Percentiles rank a stretch among this genome's conserved stretches.
Evolutionary conservation across 169 alveolate species (phyloP).

Genomic region (Babesia divergens): DNA sequence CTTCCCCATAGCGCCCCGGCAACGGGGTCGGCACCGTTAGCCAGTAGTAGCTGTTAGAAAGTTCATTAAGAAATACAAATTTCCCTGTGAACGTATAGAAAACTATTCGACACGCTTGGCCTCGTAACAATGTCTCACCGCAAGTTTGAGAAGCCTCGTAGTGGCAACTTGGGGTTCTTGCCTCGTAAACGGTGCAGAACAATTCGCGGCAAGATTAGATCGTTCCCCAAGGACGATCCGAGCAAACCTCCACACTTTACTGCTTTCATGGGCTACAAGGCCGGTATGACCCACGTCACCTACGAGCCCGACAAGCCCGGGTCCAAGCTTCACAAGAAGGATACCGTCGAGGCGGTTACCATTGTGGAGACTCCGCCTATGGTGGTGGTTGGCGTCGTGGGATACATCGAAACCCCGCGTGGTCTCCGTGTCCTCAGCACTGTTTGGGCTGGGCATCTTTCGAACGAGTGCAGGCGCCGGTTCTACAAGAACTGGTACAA

Average conservation of each 20-base stretch:
- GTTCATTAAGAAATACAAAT: no score
- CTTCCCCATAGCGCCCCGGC: constrained; percentile 9
- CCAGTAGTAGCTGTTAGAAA: no score
- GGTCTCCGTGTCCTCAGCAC: constrained; percentile 98
- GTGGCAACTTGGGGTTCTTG: constrained; percentile 98
- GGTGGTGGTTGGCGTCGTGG: constrained; percentile 98
- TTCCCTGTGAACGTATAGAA: no score
- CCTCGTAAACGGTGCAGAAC: constrained; percentile 94
- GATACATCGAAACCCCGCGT: constrained; percentile 98
- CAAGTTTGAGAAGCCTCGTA: constrained; percentile 99
- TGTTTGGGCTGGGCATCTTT: constrained; percentile 97
- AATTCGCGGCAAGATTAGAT: constrained; percentile 85
- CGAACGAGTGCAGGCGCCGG: constrained; percentile 96
- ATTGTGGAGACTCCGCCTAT: constrained; percentile 98
- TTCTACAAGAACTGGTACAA: constrained; percentile 98
- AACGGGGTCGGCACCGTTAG: no score
- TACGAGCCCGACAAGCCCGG: constrained; percentile 98
- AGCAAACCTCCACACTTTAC: constrained; percentile 95
- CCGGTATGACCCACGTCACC: constrained; percentile 99
- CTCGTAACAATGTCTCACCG: constrained; percentile 95
- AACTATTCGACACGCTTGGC: not conserved
- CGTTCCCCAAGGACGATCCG: constrained; percentile 98
- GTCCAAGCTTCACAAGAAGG: constrained; percentile 97
- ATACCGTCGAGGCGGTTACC: constrained; percentile 99
- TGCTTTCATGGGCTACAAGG: constrained; percentile 99